Evolutionary conservation across 495 filamentous ascomycete genomes (phyloP), one percentile per base, ranked within the genome.

Genomic region (Beverwykella pulmonaria): DNA sequence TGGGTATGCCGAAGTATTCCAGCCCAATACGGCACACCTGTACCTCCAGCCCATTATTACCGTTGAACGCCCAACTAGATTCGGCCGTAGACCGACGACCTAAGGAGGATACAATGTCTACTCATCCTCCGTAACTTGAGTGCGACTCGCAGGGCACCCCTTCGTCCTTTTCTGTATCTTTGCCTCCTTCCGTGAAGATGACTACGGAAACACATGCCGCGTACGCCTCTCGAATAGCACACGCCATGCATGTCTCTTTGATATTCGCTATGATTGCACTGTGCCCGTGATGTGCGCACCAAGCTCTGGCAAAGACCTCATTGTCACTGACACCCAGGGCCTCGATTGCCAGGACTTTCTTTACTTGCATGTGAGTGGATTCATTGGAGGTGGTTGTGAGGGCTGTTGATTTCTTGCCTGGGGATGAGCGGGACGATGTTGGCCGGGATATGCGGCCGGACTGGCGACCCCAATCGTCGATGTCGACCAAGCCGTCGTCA

Each of bases 221-320:
- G 71, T 89, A 90, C 20, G 88, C 87, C 74, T 88, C 87, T 41
- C 88, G 78, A 48, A 91, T 84, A 30, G 86, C 85, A 71, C 88
- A 91, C 20, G 86, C 82, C 80, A 90, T 83, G 74, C 88, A 91
- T n/a, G 88, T 90, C 77, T 76, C 80, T 52, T 82, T 78, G 53
- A 88, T 70, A 75, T 90, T 85, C 23, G 87, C 87, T 32, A 89
- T 83, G 20, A 91, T 74, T 0, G 87, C 88, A 48, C 80, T 83
- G 58, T 89, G 74, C 22, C 88, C 88, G 83, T 86, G 87, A 63
- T 88, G 86, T 65, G 84, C 79, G 68, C 87, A 90, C 88, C 88
- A 90, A 47, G 88, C 88, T 53, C 88, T 77, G 1, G 87, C 87
- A 69, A 91, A 81, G 15, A 91, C 88, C 74, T 90, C 88, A 63